Base-by-base conservation (phyloP, 805 yeast genomes). In the Lachancea sp. region DNA sequence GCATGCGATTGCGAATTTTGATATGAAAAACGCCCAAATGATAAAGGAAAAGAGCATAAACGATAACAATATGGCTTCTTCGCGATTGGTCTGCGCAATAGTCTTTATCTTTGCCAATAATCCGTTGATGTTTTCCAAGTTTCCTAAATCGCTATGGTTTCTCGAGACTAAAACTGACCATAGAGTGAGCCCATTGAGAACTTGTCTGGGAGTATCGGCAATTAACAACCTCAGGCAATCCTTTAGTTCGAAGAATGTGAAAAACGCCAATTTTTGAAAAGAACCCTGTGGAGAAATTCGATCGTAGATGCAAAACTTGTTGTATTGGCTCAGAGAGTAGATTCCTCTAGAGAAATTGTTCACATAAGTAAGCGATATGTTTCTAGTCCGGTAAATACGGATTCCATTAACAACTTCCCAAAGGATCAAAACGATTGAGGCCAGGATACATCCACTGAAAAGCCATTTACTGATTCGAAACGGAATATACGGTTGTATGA, bases 151-250 rank as follows among this genome's bases (percentile, higher is more conserved):
- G 12, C 53, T 58, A 5, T 53, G 43, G 25, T 57, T 56, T 13
- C 63, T 51, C 11, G 70, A 54, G 2, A 58, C 45, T 15, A 73
- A 54, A 4, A 72, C 75, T 2, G 78, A 71, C 62, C 70, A 74
- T 16, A 82, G 63, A 0, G 96, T 85, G 49, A 83, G 65, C 20
- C 88, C 83, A 55, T 87, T 87, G 46, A 87, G 74, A 1, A 84
- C 80, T 61, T 87, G 96, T 61, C 96, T 76, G 18, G 96, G 96
- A 13, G 88, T 72, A 50, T 87, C 95, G 0, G 95, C 88, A 33
- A 84, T 65, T 8, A 86, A 51, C 49, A 86, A 71, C 33, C 75
- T 65, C 11, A 83, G 51, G 48, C 77, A 81, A 39, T 75, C 74
- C 50, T 82, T 80, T 39, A 82, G 64, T 36, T 83, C 78, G 47